A percentile compares a stretch with the other conserved stretches of the same genome.
phyloP scores from a whole-genome alignment of 768 basidiomycete genomes.

The Collybia sordida region DNA sequence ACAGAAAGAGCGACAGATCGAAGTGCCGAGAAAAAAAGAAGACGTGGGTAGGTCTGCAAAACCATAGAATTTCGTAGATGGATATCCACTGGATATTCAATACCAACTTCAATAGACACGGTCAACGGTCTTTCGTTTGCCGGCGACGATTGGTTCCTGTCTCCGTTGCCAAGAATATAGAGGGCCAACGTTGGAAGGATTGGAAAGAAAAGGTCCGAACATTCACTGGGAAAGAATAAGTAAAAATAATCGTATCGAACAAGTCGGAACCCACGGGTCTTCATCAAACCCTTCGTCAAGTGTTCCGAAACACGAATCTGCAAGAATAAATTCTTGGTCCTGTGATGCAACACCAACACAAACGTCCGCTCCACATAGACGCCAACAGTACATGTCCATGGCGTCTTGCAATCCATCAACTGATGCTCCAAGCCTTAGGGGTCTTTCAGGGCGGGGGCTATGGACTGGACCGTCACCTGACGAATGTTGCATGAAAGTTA shows the following conservation, averaged over 20 bases:
- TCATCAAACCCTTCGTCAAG: constrained; percentile 49
- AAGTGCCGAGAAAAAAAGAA: constrained; percentile 54
- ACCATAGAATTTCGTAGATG: constrained; percentile 60
- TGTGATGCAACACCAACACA: constrained; percentile 54
- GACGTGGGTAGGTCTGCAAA: constrained; percentile 49
- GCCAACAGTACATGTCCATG: constrained; percentile 49
- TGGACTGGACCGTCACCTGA: constrained; percentile 9
- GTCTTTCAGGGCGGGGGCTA: constrained; percentile 8
- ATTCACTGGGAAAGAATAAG: constrained; percentile 32
- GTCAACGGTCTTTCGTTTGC: constrained; percentile 15
- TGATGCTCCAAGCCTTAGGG: constrained; percentile 5
- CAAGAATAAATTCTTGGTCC: constrained; percentile 55
- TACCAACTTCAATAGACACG: constrained; percentile 45
- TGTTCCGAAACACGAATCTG: constrained; percentile 53
- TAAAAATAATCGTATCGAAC: background rate
- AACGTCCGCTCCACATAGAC: constrained; percentile 46
- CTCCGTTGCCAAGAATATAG: constrained; percentile 44
- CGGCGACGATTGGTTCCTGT: constrained; percentile 14
- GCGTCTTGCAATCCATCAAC: constrained; percentile 26
- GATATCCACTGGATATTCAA: constrained; percentile 54
- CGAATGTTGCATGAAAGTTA: constrained; percentile 27
- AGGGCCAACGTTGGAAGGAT: constrained; percentile 52
- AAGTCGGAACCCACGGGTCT: constrained; percentile 33
- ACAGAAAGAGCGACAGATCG: constrained; percentile 50
- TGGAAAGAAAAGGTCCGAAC: constrained; percentile 54